Conservation (phyloP, 2,329 filamentous ascomycete genomes). For the Fusarium begoniae region DNA sequence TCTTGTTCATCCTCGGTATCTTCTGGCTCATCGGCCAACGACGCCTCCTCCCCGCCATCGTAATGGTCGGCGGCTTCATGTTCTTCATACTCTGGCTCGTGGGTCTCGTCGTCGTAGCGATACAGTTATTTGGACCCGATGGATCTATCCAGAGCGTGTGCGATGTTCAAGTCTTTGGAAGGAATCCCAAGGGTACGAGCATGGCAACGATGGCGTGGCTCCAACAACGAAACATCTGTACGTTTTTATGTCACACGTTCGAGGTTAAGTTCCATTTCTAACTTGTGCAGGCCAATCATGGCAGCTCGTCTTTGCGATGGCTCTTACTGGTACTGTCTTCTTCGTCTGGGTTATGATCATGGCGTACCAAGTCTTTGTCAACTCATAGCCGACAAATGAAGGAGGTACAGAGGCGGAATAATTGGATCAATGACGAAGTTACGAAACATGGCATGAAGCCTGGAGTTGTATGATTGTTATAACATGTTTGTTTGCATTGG, state of each 20-base stretch:
- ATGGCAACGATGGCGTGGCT: constrained; percentile 69
- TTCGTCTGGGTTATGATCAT: constrained; percentile 75
- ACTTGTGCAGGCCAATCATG: constrained; percentile 64
- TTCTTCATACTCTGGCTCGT: constrained; percentile 75
- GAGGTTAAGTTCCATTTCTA: constrained; percentile 10
- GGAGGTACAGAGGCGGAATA: neutral
- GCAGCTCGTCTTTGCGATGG: constrained; percentile 72
- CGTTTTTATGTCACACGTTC: constrained; percentile 39
- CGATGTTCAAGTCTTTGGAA: constrained; percentile 64
- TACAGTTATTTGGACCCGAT: constrained; percentile 70
- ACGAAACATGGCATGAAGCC: constrained; percentile 33
- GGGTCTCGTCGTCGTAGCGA: constrained; percentile 67
- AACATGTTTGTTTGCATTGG: constrained; percentile 14
- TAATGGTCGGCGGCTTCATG: constrained; percentile 71
- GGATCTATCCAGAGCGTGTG: constrained; percentile 69
- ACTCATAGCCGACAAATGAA: constrained; percentile 42
- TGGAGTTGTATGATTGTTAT: constrained; percentile 21
- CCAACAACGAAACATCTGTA: constrained; percentile 70
- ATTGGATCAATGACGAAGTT: constrained; percentile 21
- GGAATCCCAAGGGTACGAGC: constrained; percentile 60
- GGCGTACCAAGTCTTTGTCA: constrained; percentile 70
- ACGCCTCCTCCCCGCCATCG: constrained; percentile 68
- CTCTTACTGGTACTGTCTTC: constrained; percentile 67
- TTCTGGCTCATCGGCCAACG: constrained; percentile 70
- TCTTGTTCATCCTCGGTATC: constrained; percentile 72